Conservation (phyloP, 2,329 filamentous ascomycete genomes). For the Westerdykella ornata region DNA sequence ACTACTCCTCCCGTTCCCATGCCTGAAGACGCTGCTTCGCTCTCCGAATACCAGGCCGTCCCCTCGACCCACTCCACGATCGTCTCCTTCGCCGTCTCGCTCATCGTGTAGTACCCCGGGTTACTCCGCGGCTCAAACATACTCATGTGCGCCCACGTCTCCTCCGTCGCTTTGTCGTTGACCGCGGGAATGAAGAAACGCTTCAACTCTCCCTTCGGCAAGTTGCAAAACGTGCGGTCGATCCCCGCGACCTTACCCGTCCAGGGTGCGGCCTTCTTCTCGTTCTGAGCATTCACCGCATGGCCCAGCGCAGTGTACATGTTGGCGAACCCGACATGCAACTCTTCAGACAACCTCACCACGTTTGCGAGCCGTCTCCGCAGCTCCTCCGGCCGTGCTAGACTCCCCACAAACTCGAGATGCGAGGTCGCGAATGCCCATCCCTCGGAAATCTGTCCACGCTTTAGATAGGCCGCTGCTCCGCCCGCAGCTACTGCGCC, state of each 20-base stretch:
- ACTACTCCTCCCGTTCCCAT: conserved; percentile 7
- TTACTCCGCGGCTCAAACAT: conserved; percentile 70
- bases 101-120: conserved; percentile 62
- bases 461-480: conserved; percentile 78
- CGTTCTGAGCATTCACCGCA: conserved; percentile 49
- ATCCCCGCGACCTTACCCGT: conserved; percentile 57
- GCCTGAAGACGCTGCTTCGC: conserved; percentile 23
- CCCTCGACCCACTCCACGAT: conserved; percentile 57
- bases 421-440: conserved; percentile 82
- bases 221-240: conserved; percentile 80
- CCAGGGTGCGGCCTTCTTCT: conserved; percentile 22
- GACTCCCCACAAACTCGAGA: conserved; percentile 85
- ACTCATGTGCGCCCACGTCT: conserved; percentile 73
- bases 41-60: conserved; percentile 59
- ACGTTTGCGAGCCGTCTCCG: conserved; percentile 65
- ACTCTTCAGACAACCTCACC: conserved; percentile 56
- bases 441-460: conserved; percentile 69
- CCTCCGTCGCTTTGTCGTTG: conserved; percentile 74
- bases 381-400: conserved; percentile 77
- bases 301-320: conserved; percentile 79
- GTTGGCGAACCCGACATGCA: conserved; percentile 72
- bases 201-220: conserved; percentile 32
- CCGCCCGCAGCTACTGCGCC: conserved; percentile 76
- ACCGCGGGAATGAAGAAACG: conserved; percentile 42
- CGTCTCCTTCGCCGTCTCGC: conserved; percentile 58